Evolutionary conservation across 2,329 filamentous ascomycete species (phyloP), one percentile per base, ranked within the genome.

Genomic region (Apiospora saccharicola): DNA sequence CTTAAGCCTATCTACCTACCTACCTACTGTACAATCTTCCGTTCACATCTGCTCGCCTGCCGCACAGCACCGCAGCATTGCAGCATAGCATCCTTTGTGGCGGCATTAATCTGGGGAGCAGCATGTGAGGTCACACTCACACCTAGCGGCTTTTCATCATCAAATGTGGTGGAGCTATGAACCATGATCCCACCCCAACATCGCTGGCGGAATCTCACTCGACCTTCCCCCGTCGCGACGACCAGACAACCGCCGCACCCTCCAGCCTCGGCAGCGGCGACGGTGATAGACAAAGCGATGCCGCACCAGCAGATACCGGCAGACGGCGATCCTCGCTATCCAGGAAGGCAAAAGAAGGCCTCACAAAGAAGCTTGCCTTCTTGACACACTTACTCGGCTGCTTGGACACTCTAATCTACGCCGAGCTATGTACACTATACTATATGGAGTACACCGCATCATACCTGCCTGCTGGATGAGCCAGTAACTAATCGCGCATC

Each of bases 391-490:
- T 93, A 73, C 87, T 91, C 76, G 84, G 85, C 77, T 89, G 86
- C 74, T 83, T 93, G 72, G 91, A 93, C 82, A 86, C 88, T 77
- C 78, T 92, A 67, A 87, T 92, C 68, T 91, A 90, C 79, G 88
- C 87, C 53, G 90, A 93, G 83, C 83, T 93, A 72, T 91, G 89
- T 77, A 86, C 88, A 61, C 77, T 93, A 76, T 93, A 93, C 79
- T 93, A 92, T 80, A 90, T 93, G 88, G 91, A 93, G 91, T 93
- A 84, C 71, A 87, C 79, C n/a, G 19, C 34, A 19, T 12, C 43
- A 22, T 24, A 22, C 10, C 22, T 7, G 16, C 43, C 16, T 69
- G 67, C 26, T 12, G 34, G 12, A n/a, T 64, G 16, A 64, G 13
- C 16, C 24, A 47, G 24, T 37, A 7, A 8, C 57, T 43, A 43